phyloP scores from a whole-genome alignment of 2,329 filamentous ascomycete species.

The Xylaria sp. region DNA sequence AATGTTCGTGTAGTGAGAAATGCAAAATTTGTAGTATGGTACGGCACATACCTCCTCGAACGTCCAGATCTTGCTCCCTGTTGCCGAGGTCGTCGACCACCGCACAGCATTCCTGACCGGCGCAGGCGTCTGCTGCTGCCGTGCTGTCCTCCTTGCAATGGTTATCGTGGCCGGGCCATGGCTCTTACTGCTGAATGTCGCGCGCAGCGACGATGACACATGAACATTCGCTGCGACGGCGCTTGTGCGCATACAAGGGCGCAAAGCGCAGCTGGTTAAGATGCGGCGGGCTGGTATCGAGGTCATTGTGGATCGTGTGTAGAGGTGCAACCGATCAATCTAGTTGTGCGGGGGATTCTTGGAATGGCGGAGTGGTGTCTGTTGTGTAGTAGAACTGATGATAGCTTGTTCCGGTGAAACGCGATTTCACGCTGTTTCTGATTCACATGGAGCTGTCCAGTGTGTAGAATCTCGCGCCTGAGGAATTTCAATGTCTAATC shows the following conservation, averaged over 20 bases:
- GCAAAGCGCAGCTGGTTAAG: conserved; percentile 8
- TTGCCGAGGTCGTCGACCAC: conserved; percentile 44
- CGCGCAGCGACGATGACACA: background rate
- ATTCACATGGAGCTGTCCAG: too few relatives aligned
- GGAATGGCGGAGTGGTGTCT: background rate
- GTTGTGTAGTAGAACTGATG: too few relatives aligned
- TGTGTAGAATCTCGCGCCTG: too few relatives aligned
- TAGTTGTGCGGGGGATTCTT: too few relatives aligned
- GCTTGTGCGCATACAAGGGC: conserved; percentile 4
- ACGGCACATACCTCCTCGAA: conserved; percentile 49
- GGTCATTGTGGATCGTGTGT: too few relatives aligned
- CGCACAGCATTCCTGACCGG: conserved; percentile 24
- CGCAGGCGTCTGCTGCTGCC: background rate
- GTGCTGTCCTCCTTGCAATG: background rate
- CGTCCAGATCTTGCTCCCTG: conserved; percentile 46
- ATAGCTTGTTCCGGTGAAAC: too few relatives aligned
- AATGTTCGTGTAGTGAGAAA: too few relatives aligned
- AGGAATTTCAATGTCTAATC: too few relatives aligned
- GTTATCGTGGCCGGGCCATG: background rate
- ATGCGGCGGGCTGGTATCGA: conserved; percentile 31
- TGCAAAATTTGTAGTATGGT: too few relatives aligned
- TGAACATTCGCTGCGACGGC: background rate
- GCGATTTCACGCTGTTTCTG: too few relatives aligned
- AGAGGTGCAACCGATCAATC: too few relatives aligned
- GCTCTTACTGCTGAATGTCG: background rate